Conservation (phyloP, 1,284 basidiomycete species). For the Rhodotorula mucilaginosa region DNA sequence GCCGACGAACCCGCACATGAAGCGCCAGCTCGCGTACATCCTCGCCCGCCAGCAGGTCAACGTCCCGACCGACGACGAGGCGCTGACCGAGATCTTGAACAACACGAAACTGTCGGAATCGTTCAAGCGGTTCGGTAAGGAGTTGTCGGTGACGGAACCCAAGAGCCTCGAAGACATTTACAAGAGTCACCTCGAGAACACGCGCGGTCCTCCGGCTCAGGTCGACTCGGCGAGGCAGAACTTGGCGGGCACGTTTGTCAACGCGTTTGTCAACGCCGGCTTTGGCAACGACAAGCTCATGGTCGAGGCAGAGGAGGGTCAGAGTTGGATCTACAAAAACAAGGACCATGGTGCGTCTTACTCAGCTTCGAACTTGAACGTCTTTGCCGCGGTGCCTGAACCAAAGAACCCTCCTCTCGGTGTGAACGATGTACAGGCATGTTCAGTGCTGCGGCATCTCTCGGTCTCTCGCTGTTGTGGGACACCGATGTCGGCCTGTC, state of each 20-base stretch:
- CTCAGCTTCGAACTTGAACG: too few species aligned
- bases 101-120: slow-evolving; percentile 77
- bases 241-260: slow-evolving; percentile 94
- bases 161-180: slow-evolving; percentile 96
- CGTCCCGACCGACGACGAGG: slow-evolving; percentile 67
- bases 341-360: slow-evolving; percentile 79
- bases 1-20: slow-evolving; percentile 87
- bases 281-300: slow-evolving; percentile 99
- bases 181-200: slow-evolving; percentile 91
- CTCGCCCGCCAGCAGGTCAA: slow-evolving; percentile 88
- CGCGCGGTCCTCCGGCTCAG: slow-evolving; percentile 65
- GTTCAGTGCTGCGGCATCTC: slow-evolving; percentile 92
- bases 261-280: slow-evolving; percentile 98
- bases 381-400: not conserved
- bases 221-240: slow-evolving; percentile 94
- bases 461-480: slow-evolving; percentile 92
- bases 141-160: slow-evolving; percentile 84
- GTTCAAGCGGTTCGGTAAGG: slow-evolving; percentile 92
- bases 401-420: not conserved
- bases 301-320: slow-evolving; percentile 92
- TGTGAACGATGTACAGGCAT: slow-evolving; percentile 61
- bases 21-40: slow-evolving; percentile 89
- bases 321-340: slow-evolving; percentile 99
- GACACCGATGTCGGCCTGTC: slow-evolving; percentile 91
- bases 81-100: slow-evolving; percentile 68